Evolutionary conservation across 169 alveolate species (phyloP).

Genomic region (Plasmodium relictum): DNA sequence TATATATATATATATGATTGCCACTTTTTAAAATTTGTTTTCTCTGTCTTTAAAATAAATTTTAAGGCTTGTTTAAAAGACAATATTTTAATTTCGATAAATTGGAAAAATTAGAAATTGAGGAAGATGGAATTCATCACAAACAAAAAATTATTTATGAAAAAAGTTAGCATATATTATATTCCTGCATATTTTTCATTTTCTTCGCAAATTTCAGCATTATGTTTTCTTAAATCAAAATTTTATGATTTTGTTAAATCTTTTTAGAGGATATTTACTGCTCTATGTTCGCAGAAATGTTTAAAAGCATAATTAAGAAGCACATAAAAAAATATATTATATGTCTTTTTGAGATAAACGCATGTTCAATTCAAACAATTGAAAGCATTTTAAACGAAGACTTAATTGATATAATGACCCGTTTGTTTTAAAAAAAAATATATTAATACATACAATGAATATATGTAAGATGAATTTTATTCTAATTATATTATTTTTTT

Average conservation of each 20-base stretch:
- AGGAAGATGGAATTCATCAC: constrained; percentile 1
- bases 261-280: constrained; percentile 58
- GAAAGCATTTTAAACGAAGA: constrained; percentile 71
- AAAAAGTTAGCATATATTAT: constrained; percentile 43
- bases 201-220: not conserved
- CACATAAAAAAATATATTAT: constrained; percentile 44
- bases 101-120: constrained; percentile 33
- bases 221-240: not conserved
- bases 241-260: constrained; percentile 2
- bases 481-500: not conserved
- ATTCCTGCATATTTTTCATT: constrained; percentile 7
- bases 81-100: constrained; percentile 56
- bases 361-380: constrained; percentile 64
- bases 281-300: constrained; percentile 75
- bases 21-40: not conserved
- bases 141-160: constrained; percentile 41
- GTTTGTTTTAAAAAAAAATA: constrained; percentile 37
- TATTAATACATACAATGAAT: not conserved
- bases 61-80: constrained; percentile 76
- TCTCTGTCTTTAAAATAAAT: constrained; percentile 8
- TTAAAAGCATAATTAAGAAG: constrained; percentile 63
- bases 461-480: not conserved
- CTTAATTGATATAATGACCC: constrained; percentile 38
- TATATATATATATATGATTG: constrained; percentile 2
- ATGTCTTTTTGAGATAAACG: constrained; percentile 41